phyloP scores from a whole-genome alignment of 108 stramenopile species.

The Conticribra weissflogii region DNA sequence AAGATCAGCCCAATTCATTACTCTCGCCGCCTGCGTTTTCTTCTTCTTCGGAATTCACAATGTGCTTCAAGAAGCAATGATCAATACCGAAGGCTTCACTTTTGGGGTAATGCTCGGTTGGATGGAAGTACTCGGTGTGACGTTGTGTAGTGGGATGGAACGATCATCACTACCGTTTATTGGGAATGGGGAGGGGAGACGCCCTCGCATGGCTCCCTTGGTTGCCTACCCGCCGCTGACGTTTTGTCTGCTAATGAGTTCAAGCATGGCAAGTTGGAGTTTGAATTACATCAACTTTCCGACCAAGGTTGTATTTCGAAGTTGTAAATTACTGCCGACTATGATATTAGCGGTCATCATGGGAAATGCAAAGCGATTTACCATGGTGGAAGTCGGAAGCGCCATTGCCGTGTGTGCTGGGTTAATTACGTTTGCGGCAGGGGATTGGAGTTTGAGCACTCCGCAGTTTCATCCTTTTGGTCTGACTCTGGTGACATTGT shows the following conservation, averaged over 20 bases:
- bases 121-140: constrained; percentile 93
- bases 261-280: constrained; percentile 86
- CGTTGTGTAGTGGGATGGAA: constrained; percentile 80
- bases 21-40: constrained; percentile 55
- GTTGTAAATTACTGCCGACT: constrained; percentile 92
- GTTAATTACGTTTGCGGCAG: constrained; percentile 90
- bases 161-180: constrained; percentile 53
- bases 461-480: constrained; percentile 91
- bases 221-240: constrained; percentile 86
- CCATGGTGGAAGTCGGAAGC: constrained; percentile 76
- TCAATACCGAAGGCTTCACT: constrained; percentile 76
- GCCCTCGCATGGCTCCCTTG: constrained; percentile 73
- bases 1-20: constrained; percentile 28
- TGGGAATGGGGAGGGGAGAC: constrained; percentile 57
- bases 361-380: constrained; percentile 76
- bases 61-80: constrained; percentile 92
- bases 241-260: constrained; percentile 80
- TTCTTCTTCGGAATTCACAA: constrained; percentile 94
- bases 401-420: constrained; percentile 90
- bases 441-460: constrained; percentile 83
- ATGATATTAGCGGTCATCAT: constrained; percentile 91
- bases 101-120: constrained; percentile 94
- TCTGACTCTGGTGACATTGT: constrained; percentile 81
- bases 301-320: constrained; percentile 93
- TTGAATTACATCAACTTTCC: constrained; percentile 98